phyloP scores from a whole-genome alignment of 305 asterid species.

The Fraxinus albicans region DNA sequence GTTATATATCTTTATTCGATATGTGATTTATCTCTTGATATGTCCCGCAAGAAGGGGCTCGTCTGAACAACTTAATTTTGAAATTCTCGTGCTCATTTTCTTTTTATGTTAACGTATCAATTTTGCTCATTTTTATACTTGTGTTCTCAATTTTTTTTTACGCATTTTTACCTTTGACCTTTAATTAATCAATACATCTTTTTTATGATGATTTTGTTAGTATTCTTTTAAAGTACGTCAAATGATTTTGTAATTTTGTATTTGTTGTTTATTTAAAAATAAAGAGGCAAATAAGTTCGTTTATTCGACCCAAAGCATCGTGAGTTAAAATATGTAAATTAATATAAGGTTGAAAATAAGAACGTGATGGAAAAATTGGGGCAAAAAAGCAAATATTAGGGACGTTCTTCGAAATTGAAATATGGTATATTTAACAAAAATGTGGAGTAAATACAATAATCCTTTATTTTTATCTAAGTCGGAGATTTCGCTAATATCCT shows the following conservation, averaged over 20 bases:
- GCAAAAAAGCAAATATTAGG: not conserved
- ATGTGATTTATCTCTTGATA: not conserved
- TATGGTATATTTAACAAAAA: not conserved
- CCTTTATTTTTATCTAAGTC: not conserved
- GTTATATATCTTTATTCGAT: not conserved
- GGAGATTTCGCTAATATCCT: too few relatives aligned
- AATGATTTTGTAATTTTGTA: too few relatives aligned
- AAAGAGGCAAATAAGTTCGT: too few relatives aligned
- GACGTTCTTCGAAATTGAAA: not conserved
- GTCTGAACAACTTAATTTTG: too few relatives aligned
- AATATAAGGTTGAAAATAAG: not conserved
- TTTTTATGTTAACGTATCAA: not conserved
- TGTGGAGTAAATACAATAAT: not conserved
- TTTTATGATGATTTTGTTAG: too few relatives aligned
- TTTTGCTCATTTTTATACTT: not conserved
- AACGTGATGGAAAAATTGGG: not conserved
- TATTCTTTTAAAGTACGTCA: too few relatives aligned
- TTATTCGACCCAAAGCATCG: not conserved
- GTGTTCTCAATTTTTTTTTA: not conserved
- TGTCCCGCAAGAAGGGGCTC: not conserved
- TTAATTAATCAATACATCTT: too few relatives aligned
- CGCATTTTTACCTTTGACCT: too few relatives aligned
- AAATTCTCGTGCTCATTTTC: not conserved
- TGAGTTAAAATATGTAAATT: not conserved
- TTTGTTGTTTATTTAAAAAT: too few relatives aligned